Evolutionary conservation across 129 eudicot genomes (phyloP).

Genomic region (Rutidosis leptorrhynchoides): DNA sequence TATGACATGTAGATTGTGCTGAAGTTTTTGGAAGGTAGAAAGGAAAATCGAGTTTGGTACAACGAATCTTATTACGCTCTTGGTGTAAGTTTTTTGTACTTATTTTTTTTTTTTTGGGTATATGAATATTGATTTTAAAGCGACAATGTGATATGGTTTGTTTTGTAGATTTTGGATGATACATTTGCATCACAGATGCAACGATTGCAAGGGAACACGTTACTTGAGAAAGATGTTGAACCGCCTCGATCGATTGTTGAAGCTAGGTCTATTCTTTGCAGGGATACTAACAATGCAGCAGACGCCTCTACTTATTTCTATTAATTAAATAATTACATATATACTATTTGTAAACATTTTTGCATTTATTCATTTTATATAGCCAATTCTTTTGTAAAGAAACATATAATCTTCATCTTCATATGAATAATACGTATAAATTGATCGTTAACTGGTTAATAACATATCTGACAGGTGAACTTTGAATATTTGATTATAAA

Average conservation of each 20-base stretch:
- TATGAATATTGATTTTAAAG: background rate
- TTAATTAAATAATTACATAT: conserved; percentile 25
- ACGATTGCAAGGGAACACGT: conserved; percentile 77
- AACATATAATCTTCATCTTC: background rate
- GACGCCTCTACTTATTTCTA: conserved; percentile 62
- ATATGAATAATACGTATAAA: background rate
- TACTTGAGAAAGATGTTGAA: conserved; percentile 77
- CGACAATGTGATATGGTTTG: background rate
- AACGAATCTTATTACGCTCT: conserved; percentile 86
- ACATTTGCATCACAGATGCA: conserved; percentile 97
- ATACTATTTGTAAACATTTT: background rate
- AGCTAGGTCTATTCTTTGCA: conserved; percentile 79
- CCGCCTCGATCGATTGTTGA: conserved; percentile 78
- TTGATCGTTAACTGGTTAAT: no score
- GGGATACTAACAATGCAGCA: conserved; percentile 58
- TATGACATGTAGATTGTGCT: conserved; percentile 51
- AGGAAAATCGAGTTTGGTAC: conserved; percentile 90
- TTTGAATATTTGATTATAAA: no score
- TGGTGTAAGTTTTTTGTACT: conserved; percentile 50
- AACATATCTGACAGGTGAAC: no score
- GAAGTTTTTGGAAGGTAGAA: conserved; percentile 84
- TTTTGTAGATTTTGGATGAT: conserved; percentile 75
- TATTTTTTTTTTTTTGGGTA: background rate
- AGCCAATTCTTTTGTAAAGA: conserved; percentile 9
- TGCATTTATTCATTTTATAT: conserved; percentile 7